These are phyloP conservation scores for Talaromyces rugulosus DNA, from an alignment of 2,329 filamentous ascomycete genomes.

Conservation along the genomic window DNA sequence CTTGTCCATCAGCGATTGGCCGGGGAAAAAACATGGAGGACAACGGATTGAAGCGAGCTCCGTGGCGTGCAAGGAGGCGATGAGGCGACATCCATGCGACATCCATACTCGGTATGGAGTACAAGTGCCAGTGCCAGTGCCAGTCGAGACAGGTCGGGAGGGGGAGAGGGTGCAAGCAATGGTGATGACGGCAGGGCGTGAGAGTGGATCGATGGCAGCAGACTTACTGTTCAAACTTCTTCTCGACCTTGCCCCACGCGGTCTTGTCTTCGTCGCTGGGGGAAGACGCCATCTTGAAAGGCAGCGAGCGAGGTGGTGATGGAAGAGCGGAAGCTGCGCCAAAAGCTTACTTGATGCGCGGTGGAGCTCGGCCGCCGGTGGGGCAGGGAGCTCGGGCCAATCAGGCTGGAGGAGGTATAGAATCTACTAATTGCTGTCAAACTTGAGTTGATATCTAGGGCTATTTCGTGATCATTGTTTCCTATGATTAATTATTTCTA, in stretches of 20 bases:
- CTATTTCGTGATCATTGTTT: neutral
- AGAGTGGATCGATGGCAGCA: neutral
- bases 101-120: neutral
- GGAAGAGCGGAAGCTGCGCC: neutral
- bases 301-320: neutral
- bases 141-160: neutral
- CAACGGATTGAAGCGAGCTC: neutral
- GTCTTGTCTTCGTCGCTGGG: conserved; percentile 22
- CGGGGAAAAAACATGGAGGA: neutral
- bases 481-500: neutral
- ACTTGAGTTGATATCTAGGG: neutral
- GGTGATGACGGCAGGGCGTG: neutral
- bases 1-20: neutral
- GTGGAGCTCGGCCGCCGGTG: neutral
- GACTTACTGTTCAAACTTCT: conserved; percentile 61
- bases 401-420: neutral
- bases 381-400: neutral
- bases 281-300: conserved; percentile 19
- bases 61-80: too few relatives aligned
- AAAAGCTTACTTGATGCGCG: too few relatives aligned
- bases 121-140: neutral
- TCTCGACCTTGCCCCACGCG: conserved; percentile 52
- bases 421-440: neutral
- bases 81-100: neutral
- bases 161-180: neutral